These are phyloP conservation scores for Lipomyces japonicus DNA, from an alignment of 805 yeast species.

Conservation along the genomic window DNA sequence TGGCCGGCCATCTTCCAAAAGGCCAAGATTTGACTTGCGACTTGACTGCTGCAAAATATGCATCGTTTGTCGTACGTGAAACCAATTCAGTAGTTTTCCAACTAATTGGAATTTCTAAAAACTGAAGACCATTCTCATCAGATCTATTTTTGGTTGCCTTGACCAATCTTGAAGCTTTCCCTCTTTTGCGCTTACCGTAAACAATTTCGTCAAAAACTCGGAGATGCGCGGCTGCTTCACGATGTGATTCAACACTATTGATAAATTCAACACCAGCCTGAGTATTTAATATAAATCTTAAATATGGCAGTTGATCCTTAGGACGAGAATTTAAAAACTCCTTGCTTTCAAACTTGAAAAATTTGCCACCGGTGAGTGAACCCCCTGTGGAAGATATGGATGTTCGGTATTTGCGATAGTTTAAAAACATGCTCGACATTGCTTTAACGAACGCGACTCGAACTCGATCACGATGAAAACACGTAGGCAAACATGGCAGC, in stretches of 20 bases:
- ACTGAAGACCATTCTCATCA: neutral
- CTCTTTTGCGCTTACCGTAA: conserved; percentile 2
- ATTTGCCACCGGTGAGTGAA: neutral
- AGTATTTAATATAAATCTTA: conserved; percentile 14
- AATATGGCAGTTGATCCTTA: conserved; percentile 20
- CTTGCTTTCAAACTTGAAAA: conserved; percentile 4
- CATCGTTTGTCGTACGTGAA: conserved; percentile 2
- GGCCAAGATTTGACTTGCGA: conserved; percentile 4
- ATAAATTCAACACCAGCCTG: conserved; percentile 28
- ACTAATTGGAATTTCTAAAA: neutral
- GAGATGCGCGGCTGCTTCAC: conserved; percentile 7
- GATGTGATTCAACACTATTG: conserved; percentile 11
- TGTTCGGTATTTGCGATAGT: conserved; percentile 14
- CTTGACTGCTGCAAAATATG: conserved; percentile 8
- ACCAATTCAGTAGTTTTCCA: conserved; percentile 6
- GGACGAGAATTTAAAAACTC: conserved; percentile 15
- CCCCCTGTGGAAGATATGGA: conserved; percentile 1
- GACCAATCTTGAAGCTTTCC: neutral
- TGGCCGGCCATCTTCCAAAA: conserved; percentile 22
- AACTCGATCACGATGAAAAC: conserved; percentile 16
- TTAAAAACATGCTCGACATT: conserved; percentile 15
- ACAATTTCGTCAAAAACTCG: conserved; percentile 4
- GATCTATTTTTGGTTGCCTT: neutral
- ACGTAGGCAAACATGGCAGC: conserved; percentile 25
- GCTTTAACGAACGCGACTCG: conserved; percentile 22